Evolutionary conservation across 1,139 yeast genomes (phyloP).

Genomic region (Yueomyces sp.): DNA sequence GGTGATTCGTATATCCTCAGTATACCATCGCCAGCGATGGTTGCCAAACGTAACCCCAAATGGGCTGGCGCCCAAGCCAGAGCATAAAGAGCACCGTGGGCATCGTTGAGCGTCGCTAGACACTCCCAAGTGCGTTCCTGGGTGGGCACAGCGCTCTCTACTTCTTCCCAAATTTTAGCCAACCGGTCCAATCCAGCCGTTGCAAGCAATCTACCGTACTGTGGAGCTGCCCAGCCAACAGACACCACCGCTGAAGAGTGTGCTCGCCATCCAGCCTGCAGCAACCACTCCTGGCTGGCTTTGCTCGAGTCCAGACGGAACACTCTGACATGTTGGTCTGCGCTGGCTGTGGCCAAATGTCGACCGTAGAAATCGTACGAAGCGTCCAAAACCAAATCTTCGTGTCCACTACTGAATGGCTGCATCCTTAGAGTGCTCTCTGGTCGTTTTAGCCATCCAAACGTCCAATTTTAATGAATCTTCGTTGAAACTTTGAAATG

Average conservation of each 20-base stretch:
- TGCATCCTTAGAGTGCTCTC: slow-evolving; percentile 25
- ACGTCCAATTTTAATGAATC: too few relatives aligned
- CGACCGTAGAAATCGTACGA: slow-evolving; percentile 85
- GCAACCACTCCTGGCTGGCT: slow-evolving; percentile 48
- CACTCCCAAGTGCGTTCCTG: slow-evolving; percentile 75
- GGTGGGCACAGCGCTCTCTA: slow-evolving; percentile 60
- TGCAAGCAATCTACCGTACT: slow-evolving; percentile 76
- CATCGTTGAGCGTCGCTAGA: slow-evolving; percentile 66
- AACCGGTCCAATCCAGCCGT: slow-evolving; percentile 86
- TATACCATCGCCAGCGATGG: slow-evolving; percentile 85
- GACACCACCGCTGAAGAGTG: slow-evolving; percentile 82
- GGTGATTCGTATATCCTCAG: slow-evolving; percentile 77
- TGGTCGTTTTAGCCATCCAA: too few relatives aligned
- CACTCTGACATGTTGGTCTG: slow-evolving; percentile 84
- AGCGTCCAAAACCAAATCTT: slow-evolving; percentile 79
- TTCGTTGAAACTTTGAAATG: too few relatives aligned
- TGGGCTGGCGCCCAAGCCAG: slow-evolving; percentile 84
- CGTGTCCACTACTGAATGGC: slow-evolving; percentile 81
- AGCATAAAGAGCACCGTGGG: slow-evolving; percentile 82
- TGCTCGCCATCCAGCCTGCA: slow-evolving; percentile 86
- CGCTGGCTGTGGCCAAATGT: slow-evolving; percentile 81
- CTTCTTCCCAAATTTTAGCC: slow-evolving; percentile 84
- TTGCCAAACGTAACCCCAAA: slow-evolving; percentile 69
- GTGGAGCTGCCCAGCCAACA: slow-evolving; percentile 89
- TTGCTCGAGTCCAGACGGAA: slow-evolving; percentile 54